A percentile compares a stretch with the other conserved stretches of the same genome.
Conservation (phyloP, 768 basidiomycete species). For the Lactarius sp. region DNA sequence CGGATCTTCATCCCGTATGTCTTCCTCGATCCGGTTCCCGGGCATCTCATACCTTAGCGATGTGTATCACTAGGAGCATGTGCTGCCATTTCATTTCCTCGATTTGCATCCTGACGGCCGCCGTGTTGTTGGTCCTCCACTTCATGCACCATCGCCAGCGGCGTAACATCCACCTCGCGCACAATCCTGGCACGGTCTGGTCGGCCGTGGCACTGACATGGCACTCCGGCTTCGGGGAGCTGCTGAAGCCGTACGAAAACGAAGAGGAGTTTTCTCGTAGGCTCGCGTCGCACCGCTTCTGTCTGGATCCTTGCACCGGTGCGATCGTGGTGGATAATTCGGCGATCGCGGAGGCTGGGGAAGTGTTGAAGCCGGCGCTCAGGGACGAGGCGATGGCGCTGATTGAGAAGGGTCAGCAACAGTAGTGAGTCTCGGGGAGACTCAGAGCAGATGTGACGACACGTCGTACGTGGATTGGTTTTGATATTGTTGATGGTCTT, state of each 20-base stretch:
- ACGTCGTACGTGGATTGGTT: no score
- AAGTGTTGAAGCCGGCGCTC: neutral
- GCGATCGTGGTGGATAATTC: constrained; percentile 24
- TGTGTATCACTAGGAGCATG: neutral
- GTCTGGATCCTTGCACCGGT: constrained; percentile 20
- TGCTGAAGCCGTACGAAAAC: constrained; percentile 19
- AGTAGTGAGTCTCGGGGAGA: neutral
- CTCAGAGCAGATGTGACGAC: no score
- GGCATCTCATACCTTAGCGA: constrained; percentile 1
- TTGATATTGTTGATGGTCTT: no score
- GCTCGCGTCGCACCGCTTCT: constrained; percentile 20
- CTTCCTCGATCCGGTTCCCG: neutral
- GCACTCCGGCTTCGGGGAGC: constrained; percentile 23
- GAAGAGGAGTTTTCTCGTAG: neutral
- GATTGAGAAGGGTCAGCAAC: neutral
- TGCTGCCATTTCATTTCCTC: constrained; percentile 46
- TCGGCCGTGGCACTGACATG: constrained; percentile 15
- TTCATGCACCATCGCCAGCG: constrained; percentile 34
- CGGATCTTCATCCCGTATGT: constrained; percentile 59
- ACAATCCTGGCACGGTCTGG: constrained; percentile 13
- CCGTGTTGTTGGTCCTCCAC: constrained; percentile 45
- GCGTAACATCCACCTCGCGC: constrained; percentile 15
- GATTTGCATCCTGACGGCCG: constrained; percentile 45
- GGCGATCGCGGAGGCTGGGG: neutral
- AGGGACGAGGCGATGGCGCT: constrained; percentile 22